A percentile compares a stretch with the other conserved stretches of the same genome.
Evolutionary conservation across 1,139 yeast genomes (phyloP).

Genomic region (Scheffersomyces illinoinensis): DNA sequence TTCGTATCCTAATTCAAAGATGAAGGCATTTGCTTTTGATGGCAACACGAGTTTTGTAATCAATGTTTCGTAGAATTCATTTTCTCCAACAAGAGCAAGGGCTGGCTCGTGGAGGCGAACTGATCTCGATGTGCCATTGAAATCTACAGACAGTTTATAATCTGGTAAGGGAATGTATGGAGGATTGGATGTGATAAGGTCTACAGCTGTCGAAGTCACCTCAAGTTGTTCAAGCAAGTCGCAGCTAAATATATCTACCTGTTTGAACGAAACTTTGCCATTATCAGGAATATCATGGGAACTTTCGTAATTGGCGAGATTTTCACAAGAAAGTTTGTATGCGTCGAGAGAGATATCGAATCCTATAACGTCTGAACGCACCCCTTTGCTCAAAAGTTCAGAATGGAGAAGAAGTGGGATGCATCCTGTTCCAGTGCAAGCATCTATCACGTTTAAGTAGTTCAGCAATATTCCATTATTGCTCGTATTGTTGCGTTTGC

Average conservation of each 20-base stretch:
- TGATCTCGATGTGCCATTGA: slow-evolving; percentile 50
- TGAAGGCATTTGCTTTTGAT: slow-evolving; percentile 38
- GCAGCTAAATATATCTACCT: slow-evolving; percentile 7
- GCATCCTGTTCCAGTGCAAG: slow-evolving; percentile 93
- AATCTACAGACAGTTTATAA: slow-evolving; percentile 31
- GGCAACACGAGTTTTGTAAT: slow-evolving; percentile 41
- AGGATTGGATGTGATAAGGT: slow-evolving; percentile 78
- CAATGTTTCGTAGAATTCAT: slow-evolving; percentile 67
- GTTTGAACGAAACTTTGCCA: slow-evolving; percentile 8
- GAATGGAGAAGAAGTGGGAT: slow-evolving; percentile 53
- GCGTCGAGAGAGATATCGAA: slow-evolving; percentile 66
- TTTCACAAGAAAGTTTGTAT: slow-evolving; percentile 47
- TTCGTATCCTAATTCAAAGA: slow-evolving; percentile 43
- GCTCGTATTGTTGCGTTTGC: background rate
- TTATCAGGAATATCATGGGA: background rate
- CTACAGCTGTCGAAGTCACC: slow-evolving; percentile 17
- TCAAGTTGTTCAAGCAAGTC: background rate
- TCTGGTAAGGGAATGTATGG: slow-evolving; percentile 71
- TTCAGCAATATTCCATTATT: slow-evolving; percentile 1
- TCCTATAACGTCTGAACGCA: background rate
- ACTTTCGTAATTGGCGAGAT: slow-evolving; percentile 21
- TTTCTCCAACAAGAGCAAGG: slow-evolving; percentile 73
- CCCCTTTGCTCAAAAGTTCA: background rate
- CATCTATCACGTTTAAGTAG: slow-evolving; percentile 51
- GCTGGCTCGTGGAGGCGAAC: slow-evolving; percentile 75